A percentile compares a stretch with the other conserved stretches of the same genome.
These are phyloP conservation scores for Beta lomatogona DNA, from an alignment of 179 eudicot genomes.

Conservation along the genomic window DNA sequence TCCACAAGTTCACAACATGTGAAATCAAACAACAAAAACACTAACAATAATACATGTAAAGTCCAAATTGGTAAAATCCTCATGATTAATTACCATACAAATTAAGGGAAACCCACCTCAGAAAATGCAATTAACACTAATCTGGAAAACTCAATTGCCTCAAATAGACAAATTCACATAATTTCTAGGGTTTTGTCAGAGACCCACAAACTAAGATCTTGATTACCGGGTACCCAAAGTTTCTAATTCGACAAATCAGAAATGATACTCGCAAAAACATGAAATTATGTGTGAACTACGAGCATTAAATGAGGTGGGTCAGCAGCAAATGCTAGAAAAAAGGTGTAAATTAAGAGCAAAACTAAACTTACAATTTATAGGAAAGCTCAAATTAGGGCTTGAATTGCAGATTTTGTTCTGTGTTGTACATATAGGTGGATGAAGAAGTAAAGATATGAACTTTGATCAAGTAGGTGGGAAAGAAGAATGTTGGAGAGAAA, in stretches of 20 bases:
- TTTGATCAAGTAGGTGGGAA: constrained; percentile 17
- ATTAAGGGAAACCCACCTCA: neutral
- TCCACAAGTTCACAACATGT: constrained; percentile 33
- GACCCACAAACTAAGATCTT: constrained; percentile 19
- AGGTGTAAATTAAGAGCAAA: neutral
- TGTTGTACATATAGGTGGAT: constrained; percentile 5
- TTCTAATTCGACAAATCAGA: neutral
- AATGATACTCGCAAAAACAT: neutral
- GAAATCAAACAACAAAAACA: constrained; percentile 34
- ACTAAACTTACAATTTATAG: constrained; percentile 20
- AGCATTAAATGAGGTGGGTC: too few species aligned
- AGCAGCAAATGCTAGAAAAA: too few species aligned
- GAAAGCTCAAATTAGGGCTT: constrained; percentile 5
- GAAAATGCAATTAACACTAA: constrained; percentile 13
- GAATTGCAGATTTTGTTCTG: neutral
- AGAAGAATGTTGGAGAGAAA: constrained; percentile 11
- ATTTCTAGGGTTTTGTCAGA: neutral
- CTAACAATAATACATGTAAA: constrained; percentile 34
- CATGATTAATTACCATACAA: constrained; percentile 24
- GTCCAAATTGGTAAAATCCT: constrained; percentile 25
- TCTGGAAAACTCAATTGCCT: constrained; percentile 27
- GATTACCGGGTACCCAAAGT: neutral
- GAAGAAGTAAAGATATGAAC: neutral
- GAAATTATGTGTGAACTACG: neutral
- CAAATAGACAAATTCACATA: constrained; percentile 13